These are phyloP conservation scores for Tolypocladium guangdongense DNA, from an alignment of 2,329 filamentous ascomycete species.

Conservation along the genomic window DNA sequence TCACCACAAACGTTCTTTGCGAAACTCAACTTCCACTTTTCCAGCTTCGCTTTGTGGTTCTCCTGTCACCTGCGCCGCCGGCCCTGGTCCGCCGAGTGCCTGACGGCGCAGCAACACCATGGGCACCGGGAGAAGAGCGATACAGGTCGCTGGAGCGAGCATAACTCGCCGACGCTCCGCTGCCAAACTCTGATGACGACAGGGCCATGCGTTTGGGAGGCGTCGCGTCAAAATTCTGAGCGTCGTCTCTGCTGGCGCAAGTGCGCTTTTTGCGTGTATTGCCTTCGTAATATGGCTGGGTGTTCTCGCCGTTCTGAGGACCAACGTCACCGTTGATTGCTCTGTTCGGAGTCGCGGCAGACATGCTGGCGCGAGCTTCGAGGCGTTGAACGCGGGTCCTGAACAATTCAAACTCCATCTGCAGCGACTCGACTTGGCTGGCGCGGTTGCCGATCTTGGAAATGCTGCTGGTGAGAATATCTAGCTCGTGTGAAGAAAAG, in stretches of 20 bases:
- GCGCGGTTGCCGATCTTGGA: constrained; percentile 26
- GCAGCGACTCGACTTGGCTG: constrained; percentile 26
- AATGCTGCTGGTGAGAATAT: constrained; percentile 27
- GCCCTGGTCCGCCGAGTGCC: constrained; percentile 2
- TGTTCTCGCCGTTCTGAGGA: background rate
- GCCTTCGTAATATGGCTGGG: constrained; percentile 2
- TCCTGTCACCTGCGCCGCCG: background rate
- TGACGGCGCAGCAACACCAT: background rate
- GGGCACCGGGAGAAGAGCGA: constrained; percentile 8
- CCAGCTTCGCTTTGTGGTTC: constrained; percentile 2
- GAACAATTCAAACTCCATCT: constrained; percentile 31
- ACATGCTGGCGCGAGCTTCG: constrained; percentile 11
- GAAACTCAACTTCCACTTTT: constrained; percentile 2
- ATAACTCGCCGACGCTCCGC: constrained; percentile 2
- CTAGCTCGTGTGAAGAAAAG: constrained; percentile 22
- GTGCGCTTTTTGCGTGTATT: constrained; percentile 10
- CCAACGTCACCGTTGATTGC: background rate
- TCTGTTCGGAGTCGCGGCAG: constrained; percentile 1
- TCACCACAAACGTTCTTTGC: background rate
- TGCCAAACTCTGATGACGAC: constrained; percentile 11
- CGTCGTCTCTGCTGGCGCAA: constrained; percentile 6
- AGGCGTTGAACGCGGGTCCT: constrained; percentile 24
- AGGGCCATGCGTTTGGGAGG: constrained; percentile 14
- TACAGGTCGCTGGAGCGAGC: constrained; percentile 4
- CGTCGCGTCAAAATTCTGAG: constrained; percentile 5